Evolutionary conservation across 83 land plant species (phyloP).

Genomic region (Picea mariana): DNA sequence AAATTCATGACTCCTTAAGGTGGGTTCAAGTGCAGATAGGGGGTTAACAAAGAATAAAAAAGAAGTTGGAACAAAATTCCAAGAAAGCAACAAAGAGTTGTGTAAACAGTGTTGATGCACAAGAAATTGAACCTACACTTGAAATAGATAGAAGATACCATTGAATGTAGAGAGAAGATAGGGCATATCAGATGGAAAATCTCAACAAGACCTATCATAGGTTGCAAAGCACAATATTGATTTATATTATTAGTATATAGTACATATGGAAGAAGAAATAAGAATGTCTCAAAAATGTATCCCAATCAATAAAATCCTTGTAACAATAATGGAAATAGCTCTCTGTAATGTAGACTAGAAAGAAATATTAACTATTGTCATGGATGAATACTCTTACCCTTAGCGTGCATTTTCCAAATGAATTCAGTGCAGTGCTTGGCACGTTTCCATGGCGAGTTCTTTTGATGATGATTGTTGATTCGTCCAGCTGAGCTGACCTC

Average conservation of each 20-base stretch:
- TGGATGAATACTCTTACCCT: no score
- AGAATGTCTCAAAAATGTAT: no score
- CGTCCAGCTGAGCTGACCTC: no score
- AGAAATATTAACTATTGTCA: no score
- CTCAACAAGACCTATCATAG: background rate
- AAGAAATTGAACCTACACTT: conserved; percentile 1
- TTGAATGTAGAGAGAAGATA: background rate
- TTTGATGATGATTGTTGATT: no score
- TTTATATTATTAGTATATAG: background rate
- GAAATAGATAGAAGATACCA: conserved; percentile 11
- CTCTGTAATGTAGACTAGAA: no score
- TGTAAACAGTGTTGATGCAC: conserved; percentile 31
- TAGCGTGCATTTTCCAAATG: no score
- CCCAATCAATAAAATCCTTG: no score
- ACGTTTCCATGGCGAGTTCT: no score
- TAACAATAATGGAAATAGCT: no score
- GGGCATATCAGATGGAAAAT: background rate
- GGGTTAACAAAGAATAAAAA: conserved; percentile 57
- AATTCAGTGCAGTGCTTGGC: no score
- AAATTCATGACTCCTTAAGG: conserved; percentile 23
- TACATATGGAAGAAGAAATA: background rate
- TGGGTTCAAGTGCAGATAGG: conserved; percentile 37
- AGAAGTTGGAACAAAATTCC: conserved; percentile 60
- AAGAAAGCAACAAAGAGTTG: conserved; percentile 50
- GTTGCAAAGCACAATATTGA: no score